Base-by-base conservation (phyloP, 2,329 filamentous ascomycete species). In the Immersiporthe knoxdaviesiana region DNA sequence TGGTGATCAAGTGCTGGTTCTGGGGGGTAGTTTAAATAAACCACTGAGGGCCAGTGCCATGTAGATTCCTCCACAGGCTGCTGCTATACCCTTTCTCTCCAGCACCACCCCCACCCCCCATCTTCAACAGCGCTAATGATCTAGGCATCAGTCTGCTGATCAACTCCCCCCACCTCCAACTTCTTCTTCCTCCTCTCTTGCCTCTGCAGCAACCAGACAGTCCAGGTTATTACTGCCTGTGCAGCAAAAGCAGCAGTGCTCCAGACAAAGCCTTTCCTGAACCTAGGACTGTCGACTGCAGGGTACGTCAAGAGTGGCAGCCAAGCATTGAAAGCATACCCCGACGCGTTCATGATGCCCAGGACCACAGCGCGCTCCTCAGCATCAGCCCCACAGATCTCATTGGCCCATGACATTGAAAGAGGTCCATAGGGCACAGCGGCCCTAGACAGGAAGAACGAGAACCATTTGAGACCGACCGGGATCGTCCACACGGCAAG, bases 291-390 rank as follows among this genome's bases (percentile, higher is more conserved):
- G 11, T 83, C 75, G 1, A 74, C 74, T 0, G 76, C 76, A 35
- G 79, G 74, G 66, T 79, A 81, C 6, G 78, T 75, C 39, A 82
- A 70, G 11, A 82, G 67, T 4, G 81, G 81, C 7, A 84, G 76
- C 79, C 81, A 84, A 0, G 81, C 79, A 69, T 81, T 79, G 61
- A 83, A 81, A 0, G 79, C 81, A 69, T 83, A 84, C 0, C 79
- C 80, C 2, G 78, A 75, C 0, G 80, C 80, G 72, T 84, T 83
- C 74, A 85, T 84, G 18, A 84, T 79, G 0, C 83, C 84, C 2
- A 85, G 80, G 4, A 85, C 82, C 5, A 86, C 73, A 2, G 83
- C 81, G 0, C 84, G 78, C 24, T 84, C 82, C 74, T 86, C 84
- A 1, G 82, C 81, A 24, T 84, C 84, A 24, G 77, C 76, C 1